phyloP scores from a whole-genome alignment of 805 yeast species.

The Yueomyces sinensis region DNA sequence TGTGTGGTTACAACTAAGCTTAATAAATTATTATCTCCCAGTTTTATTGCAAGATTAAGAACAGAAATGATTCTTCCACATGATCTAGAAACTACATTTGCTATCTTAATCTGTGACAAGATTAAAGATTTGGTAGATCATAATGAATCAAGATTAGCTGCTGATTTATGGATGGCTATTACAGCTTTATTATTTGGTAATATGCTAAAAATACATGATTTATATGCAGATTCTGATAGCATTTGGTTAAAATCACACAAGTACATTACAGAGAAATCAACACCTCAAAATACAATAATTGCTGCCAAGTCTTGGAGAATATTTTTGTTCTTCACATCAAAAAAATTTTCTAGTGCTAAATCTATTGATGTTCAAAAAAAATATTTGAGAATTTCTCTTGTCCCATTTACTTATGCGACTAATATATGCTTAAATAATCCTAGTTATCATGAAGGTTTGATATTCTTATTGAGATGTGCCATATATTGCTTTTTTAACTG shows the following conservation, averaged over 20 bases:
- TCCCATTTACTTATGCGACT: neutral
- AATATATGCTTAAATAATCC: no score
- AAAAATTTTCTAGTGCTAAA: neutral
- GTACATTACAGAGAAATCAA: neutral
- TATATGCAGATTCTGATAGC: neutral
- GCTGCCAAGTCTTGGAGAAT: neutral
- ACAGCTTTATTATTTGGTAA: slow-evolving; percentile 16
- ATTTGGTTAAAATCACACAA: neutral
- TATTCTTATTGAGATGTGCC: neutral
- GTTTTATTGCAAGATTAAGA: slow-evolving; percentile 2
- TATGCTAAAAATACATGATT: neutral
- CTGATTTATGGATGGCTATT: slow-evolving; percentile 20
- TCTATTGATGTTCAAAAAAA: neutral
- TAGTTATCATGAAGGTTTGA: neutral
- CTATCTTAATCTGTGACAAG: slow-evolving; percentile 2
- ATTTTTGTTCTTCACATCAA: neutral
- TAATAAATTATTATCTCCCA: slow-evolving; percentile 5
- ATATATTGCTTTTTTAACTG: neutral
- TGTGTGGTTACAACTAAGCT: slow-evolving; percentile 6
- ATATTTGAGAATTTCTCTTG: neutral
- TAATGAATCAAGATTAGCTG: slow-evolving; percentile 14
- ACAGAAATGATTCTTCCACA: neutral
- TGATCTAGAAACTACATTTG: slow-evolving; percentile 5
- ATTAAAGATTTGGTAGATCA: slow-evolving; percentile 6
- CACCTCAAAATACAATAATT: neutral